Base-by-base conservation (phyloP, 1,139 yeast genomes). In the Suhomyces terraborum region DNA sequence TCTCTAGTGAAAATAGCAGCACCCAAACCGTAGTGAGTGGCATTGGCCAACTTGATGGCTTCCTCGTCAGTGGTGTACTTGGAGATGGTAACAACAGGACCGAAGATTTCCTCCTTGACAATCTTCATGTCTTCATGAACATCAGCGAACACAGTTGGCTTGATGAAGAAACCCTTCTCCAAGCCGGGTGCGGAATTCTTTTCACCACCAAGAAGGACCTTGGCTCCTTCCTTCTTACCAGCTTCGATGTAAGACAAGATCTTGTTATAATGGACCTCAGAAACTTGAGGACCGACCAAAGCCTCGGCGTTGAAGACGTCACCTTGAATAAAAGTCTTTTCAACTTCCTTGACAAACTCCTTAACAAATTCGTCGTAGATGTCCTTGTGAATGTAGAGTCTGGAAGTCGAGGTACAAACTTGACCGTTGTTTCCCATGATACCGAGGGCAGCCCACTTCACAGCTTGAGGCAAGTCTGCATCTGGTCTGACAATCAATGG, bases 371-470 rank as follows among this genome's bases (percentile, higher is more conserved):
- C 49, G 28, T 73, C 77, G 53, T 73, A 69, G 31, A 72, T 51
- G 26, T 57, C 55, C 53, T 67, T 75, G 47, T 73, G 78, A 22
- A 63, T 66, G 48, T 72, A 73, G 46, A 72, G 57, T 59, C 78
- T 64, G 16, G 77, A 72, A 27, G 75, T 73, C 13, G 77, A 62
- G 36, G 74, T 65, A 61, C 78, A 73, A 40, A 72, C 62, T 58
- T 73, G 78, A 38, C 78, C 78, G 56, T 85, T 80, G 66, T 89
- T 89, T 62, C 74, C 76, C 75, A 87, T 82, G 48, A 89, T 80
- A 53, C 96, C 97, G 50, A 79, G 69, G 19, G 93, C 88, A 33
- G 91, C 82, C 84, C 94, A 87, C 60, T 85, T 85, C 25, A 84
- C 89, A 34, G 95, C 91, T 58, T 82, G 82, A 0, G 82, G 85